Evolutionary conservation across 345 rosid species (phyloP).

Genomic region (Gynandropsis gynandra): DNA sequence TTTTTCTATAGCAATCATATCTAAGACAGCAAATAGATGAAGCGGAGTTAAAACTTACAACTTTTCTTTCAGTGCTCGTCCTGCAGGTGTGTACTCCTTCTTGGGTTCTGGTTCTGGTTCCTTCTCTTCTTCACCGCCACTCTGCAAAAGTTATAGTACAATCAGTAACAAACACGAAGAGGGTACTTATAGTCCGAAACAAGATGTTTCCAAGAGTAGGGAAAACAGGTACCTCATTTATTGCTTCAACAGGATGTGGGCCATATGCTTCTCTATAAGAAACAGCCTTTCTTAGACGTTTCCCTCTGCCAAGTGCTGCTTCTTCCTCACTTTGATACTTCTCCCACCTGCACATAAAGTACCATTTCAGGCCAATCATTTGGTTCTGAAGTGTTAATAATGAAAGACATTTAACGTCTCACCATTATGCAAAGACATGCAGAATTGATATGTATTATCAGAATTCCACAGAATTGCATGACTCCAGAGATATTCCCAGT

Average conservation of each 20-base stretch:
- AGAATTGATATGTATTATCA: no score
- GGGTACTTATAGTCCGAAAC: constrained; percentile 16
- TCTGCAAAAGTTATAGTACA: constrained; percentile 41
- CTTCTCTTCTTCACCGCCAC: constrained; percentile 72
- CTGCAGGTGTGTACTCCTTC: constrained; percentile 85
- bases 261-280: constrained; percentile 94
- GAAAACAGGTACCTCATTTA: constrained; percentile 53
- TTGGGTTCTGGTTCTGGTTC: constrained; percentile 88
- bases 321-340: constrained; percentile 96
- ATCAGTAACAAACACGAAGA: constrained; percentile 16
- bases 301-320: constrained; percentile 98
- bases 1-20: constrained; percentile 8
- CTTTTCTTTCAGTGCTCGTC: constrained; percentile 86
- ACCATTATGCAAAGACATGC: no score
- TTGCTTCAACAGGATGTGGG: constrained; percentile 49
- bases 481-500: no score
- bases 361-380: no score
- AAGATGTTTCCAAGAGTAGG: constrained; percentile 10
- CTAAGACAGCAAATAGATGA: constrained; percentile 1
- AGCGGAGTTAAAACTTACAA: constrained; percentile 52
- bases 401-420: constrained; percentile 11
- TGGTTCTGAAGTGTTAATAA: background rate
- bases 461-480: no score
- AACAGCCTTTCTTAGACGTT: constrained; percentile 96
- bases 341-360: constrained; percentile 72